Evolutionary conservation across 352 stramenopile species (phyloP), one percentile per base, ranked within the genome.

Genomic region (Pythium rhizo-oryzae): DNA sequence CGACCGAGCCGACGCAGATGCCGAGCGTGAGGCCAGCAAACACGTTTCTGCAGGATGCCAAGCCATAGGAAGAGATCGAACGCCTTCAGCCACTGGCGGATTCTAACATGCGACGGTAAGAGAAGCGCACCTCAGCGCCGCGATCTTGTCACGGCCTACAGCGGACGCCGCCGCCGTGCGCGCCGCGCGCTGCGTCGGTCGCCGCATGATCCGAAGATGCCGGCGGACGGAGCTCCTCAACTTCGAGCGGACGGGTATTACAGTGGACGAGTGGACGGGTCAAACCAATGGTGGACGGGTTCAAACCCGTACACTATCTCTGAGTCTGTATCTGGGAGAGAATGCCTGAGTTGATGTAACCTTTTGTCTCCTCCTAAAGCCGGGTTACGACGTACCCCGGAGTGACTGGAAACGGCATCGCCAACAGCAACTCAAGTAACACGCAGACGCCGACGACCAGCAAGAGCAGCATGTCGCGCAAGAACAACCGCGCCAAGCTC

Each of bases 401-500:
- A 47, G 41, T 47, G 28, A 59, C 33, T 59, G 52, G 52, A 59
- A 59, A 33, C 52, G 52, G 23, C 52, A n/a, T 47, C 41, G 2
- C 18, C 41, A 4, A 21, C 41, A 16, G 5, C 18, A 12, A 19
- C 13, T 1, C 41, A 19, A 47, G 12, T n/a, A 4, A n/a, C 35
- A 47, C 41, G 21, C 41, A 47, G 1, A n/a, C 9, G 13, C 41
- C 11, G 33, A 41, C 35, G 8, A n/a, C 18, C 41, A n/a, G 9
- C 41, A 47, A 47, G 41, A 47, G 15, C n/a, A 46, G 30, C 53
- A 81, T 81, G 76, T 69, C 76, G 41, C 69, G 70, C 61, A 64
- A 65, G 30, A 79, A 80, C 65, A 80, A 78, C 58, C 72, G 73
- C 62, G 70, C 24, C 54, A 74, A 76, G 60, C 69, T 77, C 52